Conservation (phyloP, 129 eudicot species). For the Pulicaria dysenterica region DNA sequence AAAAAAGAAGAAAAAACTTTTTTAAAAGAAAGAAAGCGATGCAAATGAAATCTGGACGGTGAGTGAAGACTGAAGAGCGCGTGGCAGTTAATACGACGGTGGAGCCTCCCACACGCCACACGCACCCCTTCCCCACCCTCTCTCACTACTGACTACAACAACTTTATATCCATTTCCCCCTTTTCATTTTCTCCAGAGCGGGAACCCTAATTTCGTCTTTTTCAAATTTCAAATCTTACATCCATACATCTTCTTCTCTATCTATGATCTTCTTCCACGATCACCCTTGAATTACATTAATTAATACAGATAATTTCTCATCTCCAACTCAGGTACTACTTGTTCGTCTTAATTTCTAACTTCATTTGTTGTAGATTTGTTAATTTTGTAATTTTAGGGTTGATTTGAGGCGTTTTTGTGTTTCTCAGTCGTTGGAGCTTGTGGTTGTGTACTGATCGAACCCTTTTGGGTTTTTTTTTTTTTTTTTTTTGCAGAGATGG, state of each 20-base stretch:
- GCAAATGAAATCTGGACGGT: no score
- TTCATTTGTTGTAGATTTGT: background rate
- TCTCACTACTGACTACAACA: background rate
- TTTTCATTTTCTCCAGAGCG: constrained; percentile 19
- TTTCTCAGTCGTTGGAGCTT: background rate
- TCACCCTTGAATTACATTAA: background rate
- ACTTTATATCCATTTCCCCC: constrained; percentile 11
- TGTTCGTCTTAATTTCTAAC: background rate
- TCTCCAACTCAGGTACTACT: constrained; percentile 52
- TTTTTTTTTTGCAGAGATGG: constrained; percentile 50
- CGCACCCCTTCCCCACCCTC: background rate
- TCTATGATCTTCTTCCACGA: constrained; percentile 10
- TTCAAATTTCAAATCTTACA: constrained; percentile 27
- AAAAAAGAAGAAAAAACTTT: no score
- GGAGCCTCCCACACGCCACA: no score
- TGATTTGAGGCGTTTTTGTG: background rate
- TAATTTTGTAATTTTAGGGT: background rate
- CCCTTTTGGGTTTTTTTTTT: background rate
- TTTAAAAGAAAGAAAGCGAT: no score
- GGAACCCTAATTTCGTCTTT: constrained; percentile 37
- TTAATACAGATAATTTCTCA: background rate
- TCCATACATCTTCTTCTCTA: constrained; percentile 7
- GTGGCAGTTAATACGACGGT: no score
- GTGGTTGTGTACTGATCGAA: background rate
- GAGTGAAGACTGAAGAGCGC: no score